A percentile compares a stretch with the other conserved stretches of the same genome.
phyloP scores from a whole-genome alignment of 73 alveolate genomes.

The Paramecium biaurelia region DNA sequence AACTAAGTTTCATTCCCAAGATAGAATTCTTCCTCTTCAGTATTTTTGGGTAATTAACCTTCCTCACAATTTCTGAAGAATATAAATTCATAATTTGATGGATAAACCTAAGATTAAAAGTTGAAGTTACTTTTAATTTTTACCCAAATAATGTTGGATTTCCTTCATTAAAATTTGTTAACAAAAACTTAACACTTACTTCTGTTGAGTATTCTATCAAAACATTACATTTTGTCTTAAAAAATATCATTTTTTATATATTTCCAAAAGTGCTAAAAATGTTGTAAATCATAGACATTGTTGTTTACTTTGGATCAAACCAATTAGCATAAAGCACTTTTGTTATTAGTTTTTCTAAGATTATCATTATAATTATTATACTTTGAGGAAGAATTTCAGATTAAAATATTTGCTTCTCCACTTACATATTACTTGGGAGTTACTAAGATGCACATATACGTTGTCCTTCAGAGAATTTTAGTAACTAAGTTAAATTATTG shows the following conservation, averaged over 20 bases:
- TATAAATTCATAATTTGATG: conserved; percentile 42
- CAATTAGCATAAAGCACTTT: conserved; percentile 62
- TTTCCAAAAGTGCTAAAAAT: conserved; percentile 61
- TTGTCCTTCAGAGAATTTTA: not conserved
- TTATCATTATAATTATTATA: not conserved
- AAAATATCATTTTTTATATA: conserved; percentile 52
- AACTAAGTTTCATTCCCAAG: not conserved
- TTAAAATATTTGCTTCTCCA: not conserved
- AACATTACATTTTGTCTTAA: conserved; percentile 44
- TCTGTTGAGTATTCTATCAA: conserved; percentile 49
- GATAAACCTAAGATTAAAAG: not conserved
- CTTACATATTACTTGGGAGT: not conserved
- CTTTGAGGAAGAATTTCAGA: conserved; percentile 19
- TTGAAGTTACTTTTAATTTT: not conserved
- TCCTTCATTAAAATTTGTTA: conserved; percentile 9
- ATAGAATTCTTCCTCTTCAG: conserved; percentile 45
- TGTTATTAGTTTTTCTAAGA: conserved; percentile 31
- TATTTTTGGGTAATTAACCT: conserved; percentile 34
- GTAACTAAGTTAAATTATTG: not conserved
- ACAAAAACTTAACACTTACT: conserved; percentile 18
- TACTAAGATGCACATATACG: not conserved
- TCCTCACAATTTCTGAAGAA: conserved; percentile 35
- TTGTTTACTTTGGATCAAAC: conserved; percentile 54
- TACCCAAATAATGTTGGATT: conserved; percentile 32
- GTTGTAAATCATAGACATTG: conserved; percentile 38